A percentile compares a stretch with the other conserved stretches of the same genome.
These are phyloP conservation scores for Xylaria sp. DNA, from an alignment of 2,329 filamentous ascomycete species.

Conservation along the genomic window DNA sequence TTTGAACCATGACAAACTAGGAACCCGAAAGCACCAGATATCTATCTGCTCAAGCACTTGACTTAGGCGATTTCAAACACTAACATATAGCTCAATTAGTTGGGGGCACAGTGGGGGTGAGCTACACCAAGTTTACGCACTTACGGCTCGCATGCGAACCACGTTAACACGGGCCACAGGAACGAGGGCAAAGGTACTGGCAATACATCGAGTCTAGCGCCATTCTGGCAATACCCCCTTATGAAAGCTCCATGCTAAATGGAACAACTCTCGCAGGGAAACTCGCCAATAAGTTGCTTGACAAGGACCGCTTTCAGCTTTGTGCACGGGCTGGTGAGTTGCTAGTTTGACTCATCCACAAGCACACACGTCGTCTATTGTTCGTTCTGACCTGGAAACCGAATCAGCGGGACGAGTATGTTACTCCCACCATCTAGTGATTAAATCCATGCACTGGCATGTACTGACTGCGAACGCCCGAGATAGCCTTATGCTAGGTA, in stretches of 20 bases:
- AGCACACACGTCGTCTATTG: background rate
- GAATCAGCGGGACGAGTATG: conserved; percentile 3
- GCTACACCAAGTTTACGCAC: background rate
- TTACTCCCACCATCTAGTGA: background rate
- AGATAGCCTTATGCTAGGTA: background rate
- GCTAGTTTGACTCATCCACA: background rate
- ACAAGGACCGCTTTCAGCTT: conserved; percentile 8
- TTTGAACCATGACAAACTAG: too few species aligned
- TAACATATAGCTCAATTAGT: background rate
- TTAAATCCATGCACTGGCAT: background rate
- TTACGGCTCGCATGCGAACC: background rate
- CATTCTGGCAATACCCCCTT: too few species aligned
- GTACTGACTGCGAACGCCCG: background rate
- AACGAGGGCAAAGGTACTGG: conserved; percentile 17
- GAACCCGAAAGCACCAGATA: too few species aligned
- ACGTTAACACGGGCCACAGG: background rate
- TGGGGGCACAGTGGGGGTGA: conserved; percentile 17
- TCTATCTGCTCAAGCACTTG: too few species aligned
- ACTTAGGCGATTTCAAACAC: background rate
- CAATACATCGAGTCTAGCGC: background rate
- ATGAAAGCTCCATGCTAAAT: background rate
- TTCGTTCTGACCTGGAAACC: background rate
- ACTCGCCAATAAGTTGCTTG: conserved; percentile 16
- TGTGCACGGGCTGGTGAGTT: conserved; percentile 15
- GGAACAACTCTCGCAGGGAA: conserved; percentile 1